These are phyloP conservation scores for Dicorynia guianensis DNA, from an alignment of 306 rosid species.

Conservation along the genomic window DNA sequence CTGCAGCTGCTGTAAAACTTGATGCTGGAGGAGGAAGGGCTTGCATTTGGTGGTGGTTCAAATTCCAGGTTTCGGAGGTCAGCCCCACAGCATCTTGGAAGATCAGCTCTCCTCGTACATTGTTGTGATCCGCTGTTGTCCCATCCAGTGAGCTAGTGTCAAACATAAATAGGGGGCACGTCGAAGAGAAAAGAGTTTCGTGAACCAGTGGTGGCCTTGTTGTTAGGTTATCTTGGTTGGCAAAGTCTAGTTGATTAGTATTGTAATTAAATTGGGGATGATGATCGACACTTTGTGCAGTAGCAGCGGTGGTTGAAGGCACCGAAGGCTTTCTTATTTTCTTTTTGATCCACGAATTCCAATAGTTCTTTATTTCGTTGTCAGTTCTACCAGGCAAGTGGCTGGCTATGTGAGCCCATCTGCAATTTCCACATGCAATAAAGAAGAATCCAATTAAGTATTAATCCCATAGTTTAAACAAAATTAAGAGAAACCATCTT, in stretches of 20 bases:
- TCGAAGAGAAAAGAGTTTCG: conserved; percentile 63
- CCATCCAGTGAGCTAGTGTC: conserved; percentile 65
- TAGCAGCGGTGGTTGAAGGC: conserved; percentile 36
- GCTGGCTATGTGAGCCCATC: conserved; percentile 99
- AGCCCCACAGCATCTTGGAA: conserved; percentile 59
- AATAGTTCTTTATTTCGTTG: conserved; percentile 94
- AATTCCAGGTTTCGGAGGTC: conserved; percentile 69
- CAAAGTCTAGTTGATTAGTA: conserved; percentile 62
- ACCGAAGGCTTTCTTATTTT: conserved; percentile 77
- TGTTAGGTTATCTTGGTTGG: conserved; percentile 55
- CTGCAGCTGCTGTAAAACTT: conserved; percentile 34
- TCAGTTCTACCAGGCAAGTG: conserved; percentile 98
- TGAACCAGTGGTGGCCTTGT: conserved; percentile 50
- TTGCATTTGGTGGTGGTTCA: conserved; percentile 63
- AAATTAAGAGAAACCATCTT: conserved; percentile 21
- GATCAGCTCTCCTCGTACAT: conserved; percentile 48
- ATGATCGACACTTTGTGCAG: conserved; percentile 33
- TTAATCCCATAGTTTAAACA: background rate
- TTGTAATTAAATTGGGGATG: conserved; percentile 54
- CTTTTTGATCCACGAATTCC: conserved; percentile 99
- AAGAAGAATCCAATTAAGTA: background rate
- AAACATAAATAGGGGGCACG: conserved; percentile 85
- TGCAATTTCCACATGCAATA: conserved; percentile 39
- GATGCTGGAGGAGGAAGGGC: conserved; percentile 45
- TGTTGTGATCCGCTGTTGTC: conserved; percentile 37